phyloP scores from a whole-genome alignment of 257 asterid genomes.

The Galeopsis tetrahit region DNA sequence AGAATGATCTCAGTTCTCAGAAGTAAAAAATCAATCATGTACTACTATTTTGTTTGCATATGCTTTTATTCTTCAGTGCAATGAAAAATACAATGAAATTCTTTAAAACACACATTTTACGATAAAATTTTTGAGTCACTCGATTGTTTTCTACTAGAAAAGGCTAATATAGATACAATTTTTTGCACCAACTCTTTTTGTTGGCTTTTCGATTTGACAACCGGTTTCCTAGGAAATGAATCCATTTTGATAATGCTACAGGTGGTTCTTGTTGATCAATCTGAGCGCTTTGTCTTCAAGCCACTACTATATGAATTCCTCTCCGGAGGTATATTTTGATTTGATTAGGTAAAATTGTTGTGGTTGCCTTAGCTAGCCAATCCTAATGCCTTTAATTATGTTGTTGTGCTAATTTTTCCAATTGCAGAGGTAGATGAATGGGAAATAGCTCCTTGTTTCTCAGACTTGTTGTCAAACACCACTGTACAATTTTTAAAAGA shows the following conservation, averaged over 20 bases:
- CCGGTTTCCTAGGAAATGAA: slow-evolving; percentile 25
- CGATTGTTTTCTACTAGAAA: slow-evolving; percentile 16
- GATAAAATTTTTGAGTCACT: neutral
- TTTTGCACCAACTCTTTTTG: neutral
- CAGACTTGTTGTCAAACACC: slow-evolving; percentile 82
- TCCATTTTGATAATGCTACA: slow-evolving; percentile 36
- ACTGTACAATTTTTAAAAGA: slow-evolving; percentile 74
- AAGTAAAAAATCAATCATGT: slow-evolving; percentile 11
- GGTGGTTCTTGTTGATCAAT: slow-evolving; percentile 95
- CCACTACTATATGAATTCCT: slow-evolving; percentile 94
- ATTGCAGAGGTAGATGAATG: slow-evolving; percentile 92
- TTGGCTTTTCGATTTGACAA: slow-evolving; percentile 17
- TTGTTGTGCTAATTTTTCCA: slow-evolving; percentile 11
- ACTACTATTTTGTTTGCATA: neutral
- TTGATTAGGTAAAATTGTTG: slow-evolving; percentile 18
- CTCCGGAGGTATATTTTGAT: slow-evolving; percentile 74
- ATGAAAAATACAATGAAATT: neutral
- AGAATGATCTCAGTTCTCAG: neutral
- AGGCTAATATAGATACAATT: slow-evolving; percentile 14
- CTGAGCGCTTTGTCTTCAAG: slow-evolving; percentile 91
- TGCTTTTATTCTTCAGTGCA: neutral
- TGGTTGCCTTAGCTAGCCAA: slow-evolving; percentile 22
- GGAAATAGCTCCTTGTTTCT: slow-evolving; percentile 97
- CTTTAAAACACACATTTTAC: neutral
- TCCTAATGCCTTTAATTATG: slow-evolving; percentile 8